phyloP scores from a whole-genome alignment of 2,329 filamentous ascomycete genomes.

The Fusarium graminum region DNA sequence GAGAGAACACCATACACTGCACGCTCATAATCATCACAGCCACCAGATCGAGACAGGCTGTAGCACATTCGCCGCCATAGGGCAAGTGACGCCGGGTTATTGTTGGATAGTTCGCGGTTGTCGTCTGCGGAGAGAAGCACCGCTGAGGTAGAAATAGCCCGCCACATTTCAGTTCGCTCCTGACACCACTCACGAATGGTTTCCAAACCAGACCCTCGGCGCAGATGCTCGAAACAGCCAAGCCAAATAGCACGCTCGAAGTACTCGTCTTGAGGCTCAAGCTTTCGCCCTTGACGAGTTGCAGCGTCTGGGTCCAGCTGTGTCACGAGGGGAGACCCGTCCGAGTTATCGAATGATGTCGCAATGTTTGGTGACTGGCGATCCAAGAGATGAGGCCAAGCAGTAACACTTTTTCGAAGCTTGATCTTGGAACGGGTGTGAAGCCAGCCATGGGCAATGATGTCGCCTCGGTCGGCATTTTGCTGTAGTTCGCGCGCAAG shows the following conservation, averaged over 20 bases:
- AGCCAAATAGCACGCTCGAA: constrained; percentile 94
- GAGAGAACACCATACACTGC: constrained; percentile 93
- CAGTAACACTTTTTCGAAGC: constrained; percentile 83
- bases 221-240: constrained; percentile 92
- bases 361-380: constrained; percentile 69
- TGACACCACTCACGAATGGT: constrained; percentile 88
- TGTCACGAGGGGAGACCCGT: constrained; percentile 78
- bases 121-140: constrained; percentile 69
- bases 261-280: constrained; percentile 86
- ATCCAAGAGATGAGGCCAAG: constrained; percentile 74
- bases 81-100: constrained; percentile 61
- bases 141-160: constrained; percentile 84
- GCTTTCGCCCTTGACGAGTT: constrained; percentile 79
- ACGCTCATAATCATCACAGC: constrained; percentile 81
- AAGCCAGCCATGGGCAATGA: constrained; percentile 90
- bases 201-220: constrained; percentile 80
- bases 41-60: constrained; percentile 75
- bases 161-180: constrained; percentile 89
- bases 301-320: constrained; percentile 92
- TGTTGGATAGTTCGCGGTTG: constrained; percentile 55
- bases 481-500: constrained; percentile 81
- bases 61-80: constrained; percentile 86
- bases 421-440: constrained; percentile 93
- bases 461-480: constrained; percentile 81
- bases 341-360: constrained; percentile 68